These are phyloP conservation scores for Myxozyma sirexii DNA, from an alignment of 805 yeast genomes.

Conservation along the genomic window DNA sequence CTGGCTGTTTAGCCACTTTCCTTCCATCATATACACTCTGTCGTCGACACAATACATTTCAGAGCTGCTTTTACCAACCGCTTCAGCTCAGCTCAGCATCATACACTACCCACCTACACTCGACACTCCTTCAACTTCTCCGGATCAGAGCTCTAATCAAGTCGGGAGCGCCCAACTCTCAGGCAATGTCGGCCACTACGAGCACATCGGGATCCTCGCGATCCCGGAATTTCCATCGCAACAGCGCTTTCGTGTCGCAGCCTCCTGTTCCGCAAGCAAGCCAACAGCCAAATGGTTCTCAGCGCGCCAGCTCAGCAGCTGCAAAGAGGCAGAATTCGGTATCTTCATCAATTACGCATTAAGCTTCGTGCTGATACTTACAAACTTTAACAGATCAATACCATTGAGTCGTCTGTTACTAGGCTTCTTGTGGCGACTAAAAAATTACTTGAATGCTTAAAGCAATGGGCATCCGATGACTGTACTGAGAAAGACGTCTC, in stretches of 20 bases:
- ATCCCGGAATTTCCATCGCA: not conserved
- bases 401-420: conserved; percentile 78
- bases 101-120: no score
- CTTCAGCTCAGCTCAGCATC: no score
- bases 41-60: no score
- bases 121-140: not conserved
- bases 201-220: conserved; percentile 3
- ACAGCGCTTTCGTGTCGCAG: not conserved
- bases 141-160: not conserved
- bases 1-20: no score
- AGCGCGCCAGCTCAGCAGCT: not conserved
- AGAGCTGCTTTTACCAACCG: no score
- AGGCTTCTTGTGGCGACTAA: conserved; percentile 84
- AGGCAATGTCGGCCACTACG: conserved; percentile 5
- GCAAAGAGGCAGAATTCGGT: conserved; percentile 9
- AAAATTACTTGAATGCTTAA: conserved; percentile 78
- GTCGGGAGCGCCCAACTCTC: conserved; percentile 1
- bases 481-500: conserved; percentile 84
- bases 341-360: not conserved
- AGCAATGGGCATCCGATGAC: conserved; percentile 85
- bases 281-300: not conserved
- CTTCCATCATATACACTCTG: no score
- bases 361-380: not conserved
- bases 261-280: not conserved
- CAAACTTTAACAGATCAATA: not conserved